Evolutionary conservation across 257 asterid species (phyloP).

Genomic region (Ballota nigra): DNA sequence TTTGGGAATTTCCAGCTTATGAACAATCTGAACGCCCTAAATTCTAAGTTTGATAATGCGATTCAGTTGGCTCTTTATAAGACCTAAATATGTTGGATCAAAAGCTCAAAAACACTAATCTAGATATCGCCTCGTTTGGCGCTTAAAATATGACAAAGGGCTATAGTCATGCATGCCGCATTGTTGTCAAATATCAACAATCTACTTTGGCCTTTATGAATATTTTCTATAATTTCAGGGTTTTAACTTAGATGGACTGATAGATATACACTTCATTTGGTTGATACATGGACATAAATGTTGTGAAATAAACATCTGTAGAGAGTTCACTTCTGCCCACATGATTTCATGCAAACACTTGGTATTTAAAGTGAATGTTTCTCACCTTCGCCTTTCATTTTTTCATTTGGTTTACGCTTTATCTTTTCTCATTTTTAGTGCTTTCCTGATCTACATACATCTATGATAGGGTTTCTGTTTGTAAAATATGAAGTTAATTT

Average conservation of each 20-base stretch:
- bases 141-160: background rate
- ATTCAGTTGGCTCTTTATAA: background rate
- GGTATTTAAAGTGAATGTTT: background rate
- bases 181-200: background rate
- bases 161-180: background rate
- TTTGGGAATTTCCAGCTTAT: background rate
- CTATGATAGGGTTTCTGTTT: background rate
- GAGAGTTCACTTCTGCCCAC: background rate
- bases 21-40: background rate
- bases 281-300: background rate
- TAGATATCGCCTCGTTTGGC: background rate
- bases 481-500: background rate
- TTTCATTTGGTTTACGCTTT: background rate
- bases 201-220: background rate
- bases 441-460: background rate
- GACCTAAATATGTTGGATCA: background rate
- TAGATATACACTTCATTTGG: background rate
- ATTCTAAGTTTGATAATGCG: conserved; percentile 1
- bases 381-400: background rate
- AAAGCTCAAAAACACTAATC: conserved; percentile 9
- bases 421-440: background rate
- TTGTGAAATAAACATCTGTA: conserved; percentile 6
- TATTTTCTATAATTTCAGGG: background rate
- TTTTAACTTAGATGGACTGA: background rate
- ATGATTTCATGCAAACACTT: background rate